Evolutionary conservation across 805 yeast genomes (phyloP), one percentile per base, ranked within the genome.

Genomic region (Candida maris): DNA sequence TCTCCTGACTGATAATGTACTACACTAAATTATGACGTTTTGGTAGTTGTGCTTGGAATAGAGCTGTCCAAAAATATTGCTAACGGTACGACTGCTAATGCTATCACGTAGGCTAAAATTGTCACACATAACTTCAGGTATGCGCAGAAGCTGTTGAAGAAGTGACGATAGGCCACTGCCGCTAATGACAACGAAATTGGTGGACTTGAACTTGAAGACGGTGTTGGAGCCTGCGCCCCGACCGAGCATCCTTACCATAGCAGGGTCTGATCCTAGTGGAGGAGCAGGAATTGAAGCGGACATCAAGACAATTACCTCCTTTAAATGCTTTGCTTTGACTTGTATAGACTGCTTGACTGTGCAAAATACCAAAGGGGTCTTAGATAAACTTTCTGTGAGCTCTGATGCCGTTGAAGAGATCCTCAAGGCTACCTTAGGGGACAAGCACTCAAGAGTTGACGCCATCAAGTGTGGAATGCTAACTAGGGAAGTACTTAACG

Each of bases 231-330:
- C n/a, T n/a, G n/a, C 6, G 19, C 8, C 17, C 4, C 34, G 16
- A 2, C 67, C 70, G 3, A 62, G 64, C 1, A 74, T 73, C 1
- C 46, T 73, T 37, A 67, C 73, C 1, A 60, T 72, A 29, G 87
- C 87, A 2, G 95, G 95, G 0, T 81, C 91, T 0, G 96, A 86
- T 55, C 74, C 80, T 29, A 81, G 91, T 8, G 96, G 95, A 3
- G 95, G 95, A 3, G 95, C 96, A 2, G 96, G 96, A 3, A 79
- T 86, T 33, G 95, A 86, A 57, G 95, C 95, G 1, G 96, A 86
- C 55, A 55, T 86, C 25, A 87, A 87, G 61, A 79, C 95, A 0
- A 73, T 86, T 37, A 68, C 83, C 3, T 83, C 84, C 1, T 85
- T 82, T 49, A 75, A 76, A 12, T 86, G 86, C 34, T 84, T 79